Evolutionary conservation across 306 rosid species (phyloP), one percentile per base, ranked within the genome.

Genomic region (Arachis hypogaea): DNA sequence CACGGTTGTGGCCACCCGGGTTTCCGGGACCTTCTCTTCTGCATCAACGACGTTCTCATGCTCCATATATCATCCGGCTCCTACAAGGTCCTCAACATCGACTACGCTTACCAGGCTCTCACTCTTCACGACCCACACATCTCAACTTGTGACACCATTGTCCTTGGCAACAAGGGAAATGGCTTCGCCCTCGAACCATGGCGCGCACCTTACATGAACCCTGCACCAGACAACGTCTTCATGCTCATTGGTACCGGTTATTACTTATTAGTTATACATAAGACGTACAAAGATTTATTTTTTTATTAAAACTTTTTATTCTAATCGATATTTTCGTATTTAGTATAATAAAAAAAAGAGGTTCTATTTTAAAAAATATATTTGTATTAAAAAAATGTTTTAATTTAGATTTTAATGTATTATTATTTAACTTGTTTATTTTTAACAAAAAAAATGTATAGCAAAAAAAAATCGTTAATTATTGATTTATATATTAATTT

Each of bases 1-100:
- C 61, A 86, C 52, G 99, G 99, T 0, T 95, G 98, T 55, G 99
- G 99, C n/a, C 99, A 95, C 82, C 98, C 96, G 0, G 98, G 98
- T 44, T 95, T 85, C 66, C 88, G 92, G 7, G 98, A 95, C n/a
- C 95, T 95, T 11, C 76, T 95, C 4, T 95, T 74, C 71, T 95
- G 99, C 85, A 88, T 95, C 59, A 95, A 95, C 75, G 87, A 90
- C 10, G 93, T 90, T 10, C 91, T 95, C 18, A 95, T 95, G 98
- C 86, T 90, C 80, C 99, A 95, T 82, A 64, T 95, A 2, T 75
- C 72, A 72, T 95, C 98, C 12, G 99, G 99, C 2, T 92, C 99
- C 41, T 95, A 95, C 80, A 78, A 93, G 18, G 99, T 95, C 11
- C 68, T 90, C 3, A 90, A 92, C 72, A 95, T 95, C 28, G 99